These are phyloP conservation scores for Penicillium sp. DNA, from an alignment of 2,329 filamentous ascomycete genomes.

Conservation along the genomic window DNA sequence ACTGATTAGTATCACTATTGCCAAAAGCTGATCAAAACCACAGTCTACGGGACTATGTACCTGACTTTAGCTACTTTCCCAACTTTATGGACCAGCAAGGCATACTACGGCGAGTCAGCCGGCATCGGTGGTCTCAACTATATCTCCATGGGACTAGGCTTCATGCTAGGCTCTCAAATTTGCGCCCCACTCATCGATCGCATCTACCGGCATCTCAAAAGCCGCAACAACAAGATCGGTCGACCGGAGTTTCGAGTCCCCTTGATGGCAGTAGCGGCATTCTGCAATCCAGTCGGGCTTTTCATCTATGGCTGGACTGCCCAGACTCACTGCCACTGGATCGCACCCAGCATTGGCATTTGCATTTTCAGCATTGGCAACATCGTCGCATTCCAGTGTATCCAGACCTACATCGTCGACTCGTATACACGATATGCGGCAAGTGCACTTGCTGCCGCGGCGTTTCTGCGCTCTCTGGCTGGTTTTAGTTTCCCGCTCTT, in stretches of 20 bases:
- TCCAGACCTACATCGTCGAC: constrained; percentile 54
- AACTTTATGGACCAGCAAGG: constrained; percentile 56
- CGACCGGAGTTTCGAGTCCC: constrained; percentile 68
- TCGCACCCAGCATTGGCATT: constrained; percentile 61
- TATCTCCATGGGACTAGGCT: constrained; percentile 67
- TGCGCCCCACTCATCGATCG: constrained; percentile 57
- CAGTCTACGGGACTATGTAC: constrained; percentile 66
- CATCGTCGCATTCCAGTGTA: constrained; percentile 53
- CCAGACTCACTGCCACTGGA: constrained; percentile 58
- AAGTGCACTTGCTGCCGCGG: constrained; percentile 45
- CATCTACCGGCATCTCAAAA: constrained; percentile 57
- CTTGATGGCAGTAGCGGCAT: constrained; percentile 48
- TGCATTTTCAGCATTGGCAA: constrained; percentile 56
- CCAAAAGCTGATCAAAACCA: neutral
- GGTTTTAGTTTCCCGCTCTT: constrained; percentile 52
- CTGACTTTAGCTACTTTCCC: constrained; percentile 69
- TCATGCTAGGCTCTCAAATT: constrained; percentile 61
- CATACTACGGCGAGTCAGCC: constrained; percentile 60
- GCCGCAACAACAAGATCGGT: constrained; percentile 49
- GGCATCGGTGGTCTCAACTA: constrained; percentile 69
- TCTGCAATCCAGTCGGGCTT: constrained; percentile 53
- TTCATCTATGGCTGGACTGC: constrained; percentile 66
- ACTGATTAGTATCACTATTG: neutral
- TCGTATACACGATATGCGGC: constrained; percentile 50
- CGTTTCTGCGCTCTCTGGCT: constrained; percentile 45